Conservation (phyloP, 2,329 filamentous ascomycete species). For the Cladorrhinum sp. region DNA sequence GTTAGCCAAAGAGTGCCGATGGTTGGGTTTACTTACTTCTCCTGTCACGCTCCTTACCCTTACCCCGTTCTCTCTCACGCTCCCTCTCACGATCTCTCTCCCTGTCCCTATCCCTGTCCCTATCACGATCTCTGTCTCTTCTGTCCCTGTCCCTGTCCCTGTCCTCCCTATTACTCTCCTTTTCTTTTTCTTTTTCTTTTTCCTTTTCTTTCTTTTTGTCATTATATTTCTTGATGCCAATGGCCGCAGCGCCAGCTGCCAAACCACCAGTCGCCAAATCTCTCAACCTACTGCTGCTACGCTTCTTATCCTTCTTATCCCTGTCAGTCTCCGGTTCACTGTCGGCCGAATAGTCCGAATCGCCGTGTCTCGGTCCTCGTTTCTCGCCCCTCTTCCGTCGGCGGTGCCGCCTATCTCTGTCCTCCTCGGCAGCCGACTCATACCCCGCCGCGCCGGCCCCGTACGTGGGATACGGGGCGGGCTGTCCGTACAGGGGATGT, state of each 20-base stretch:
- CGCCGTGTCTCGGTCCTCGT: conserved; percentile 22
- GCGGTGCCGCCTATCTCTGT: conserved; percentile 34
- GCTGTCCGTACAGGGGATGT: conserved; percentile 49
- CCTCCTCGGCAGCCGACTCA: conserved; percentile 48
- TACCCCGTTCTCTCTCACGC: conserved; percentile 26
- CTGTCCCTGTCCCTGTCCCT: conserved; percentile 29
- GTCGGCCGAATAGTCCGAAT: conserved; percentile 22
- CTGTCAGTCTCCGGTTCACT: conserved; percentile 26
- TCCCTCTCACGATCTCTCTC: conserved; percentile 7
- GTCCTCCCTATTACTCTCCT: conserved; percentile 23
- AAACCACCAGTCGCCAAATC: conserved; percentile 54
- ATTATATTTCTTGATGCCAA: conserved; percentile 59
- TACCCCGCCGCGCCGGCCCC: conserved; percentile 35
- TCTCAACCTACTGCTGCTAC: conserved; percentile 54
- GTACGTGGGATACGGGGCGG: conserved; percentile 32
- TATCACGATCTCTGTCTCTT: conserved; percentile 33
- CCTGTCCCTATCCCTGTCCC: conserved; percentile 34
- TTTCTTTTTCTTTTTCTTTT: conserved; percentile 32
- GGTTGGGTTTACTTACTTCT: conserved; percentile 32
- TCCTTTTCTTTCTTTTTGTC: conserved; percentile 41
- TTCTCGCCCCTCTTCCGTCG: conserved; percentile 36
- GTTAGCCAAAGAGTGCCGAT: neutral
- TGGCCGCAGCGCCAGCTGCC: conserved; percentile 58
- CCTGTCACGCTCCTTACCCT: conserved; percentile 31
- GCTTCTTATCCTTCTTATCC: conserved; percentile 39